phyloP scores from a whole-genome alignment of 345 rosid genomes.

The Excoecaria agallocha region DNA sequence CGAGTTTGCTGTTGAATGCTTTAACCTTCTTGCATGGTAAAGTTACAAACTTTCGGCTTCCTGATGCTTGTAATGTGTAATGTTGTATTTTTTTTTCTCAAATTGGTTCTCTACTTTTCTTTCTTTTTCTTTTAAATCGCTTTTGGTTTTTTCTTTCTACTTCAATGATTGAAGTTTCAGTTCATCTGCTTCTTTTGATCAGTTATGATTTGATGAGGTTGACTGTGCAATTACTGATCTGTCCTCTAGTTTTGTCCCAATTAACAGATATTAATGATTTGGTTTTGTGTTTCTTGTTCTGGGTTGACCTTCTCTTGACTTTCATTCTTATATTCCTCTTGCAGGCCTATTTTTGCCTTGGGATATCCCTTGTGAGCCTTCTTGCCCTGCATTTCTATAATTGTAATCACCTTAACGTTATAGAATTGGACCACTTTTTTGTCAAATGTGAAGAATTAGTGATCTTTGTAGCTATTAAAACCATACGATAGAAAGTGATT shows the following conservation, averaged over 20 bases:
- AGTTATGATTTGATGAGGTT: too few species aligned
- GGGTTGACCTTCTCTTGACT: not conserved
- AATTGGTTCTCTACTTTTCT: not conserved
- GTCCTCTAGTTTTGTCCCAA: not conserved
- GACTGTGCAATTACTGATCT: too few species aligned
- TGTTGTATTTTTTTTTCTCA: not conserved
- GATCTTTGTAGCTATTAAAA: not conserved
- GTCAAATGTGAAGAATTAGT: too few species aligned
- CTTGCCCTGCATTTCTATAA: not conserved
- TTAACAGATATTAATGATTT: not conserved
- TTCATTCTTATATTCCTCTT: not conserved
- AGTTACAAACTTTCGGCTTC: not conserved
- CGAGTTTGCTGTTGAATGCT: conserved; percentile 14
- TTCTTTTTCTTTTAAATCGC: not conserved
- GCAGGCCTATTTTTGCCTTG: conserved; percentile 39
- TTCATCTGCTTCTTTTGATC: too few species aligned
- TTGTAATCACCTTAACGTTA: too few species aligned
- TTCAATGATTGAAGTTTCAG: not conserved
- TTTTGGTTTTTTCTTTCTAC: not conserved
- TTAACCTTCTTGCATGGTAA: conserved; percentile 33
- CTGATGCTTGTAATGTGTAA: not conserved
- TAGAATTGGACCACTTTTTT: too few species aligned
- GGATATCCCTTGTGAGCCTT: conserved; percentile 38
- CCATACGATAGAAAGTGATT: not conserved
- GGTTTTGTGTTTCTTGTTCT: not conserved